phyloP scores from a whole-genome alignment of 2,329 filamentous ascomycete species.

The Fusarium pilosicola region DNA sequence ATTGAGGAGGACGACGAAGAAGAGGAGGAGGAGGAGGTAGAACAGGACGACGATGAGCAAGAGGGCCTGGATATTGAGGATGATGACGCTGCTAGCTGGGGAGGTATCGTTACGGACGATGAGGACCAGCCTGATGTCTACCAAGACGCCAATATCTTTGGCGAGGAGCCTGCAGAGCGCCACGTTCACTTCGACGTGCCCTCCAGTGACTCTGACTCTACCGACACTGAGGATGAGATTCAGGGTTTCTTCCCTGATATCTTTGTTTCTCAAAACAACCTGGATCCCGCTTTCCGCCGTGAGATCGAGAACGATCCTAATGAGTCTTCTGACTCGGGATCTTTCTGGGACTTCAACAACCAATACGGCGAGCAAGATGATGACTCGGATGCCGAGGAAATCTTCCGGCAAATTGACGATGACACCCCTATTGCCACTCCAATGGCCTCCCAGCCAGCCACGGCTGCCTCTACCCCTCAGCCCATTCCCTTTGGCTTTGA shows the following conservation, averaged over 20 bases:
- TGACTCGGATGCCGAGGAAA: constrained; percentile 56
- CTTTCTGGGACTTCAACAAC: constrained; percentile 72
- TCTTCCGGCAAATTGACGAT: constrained; percentile 52
- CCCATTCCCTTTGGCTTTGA: constrained; percentile 43
- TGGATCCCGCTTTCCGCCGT: constrained; percentile 77
- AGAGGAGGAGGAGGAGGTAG: constrained; percentile 49
- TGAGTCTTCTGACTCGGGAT: constrained; percentile 66
- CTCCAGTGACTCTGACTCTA: constrained; percentile 73
- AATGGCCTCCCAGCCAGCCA: constrained; percentile 45
- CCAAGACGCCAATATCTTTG: constrained; percentile 53
- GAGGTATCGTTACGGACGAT: constrained; percentile 62
- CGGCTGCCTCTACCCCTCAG: constrained; percentile 38
- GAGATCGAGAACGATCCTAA: constrained; percentile 77
- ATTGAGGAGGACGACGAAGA: constrained; percentile 51
- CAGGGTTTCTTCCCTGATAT: constrained; percentile 79
- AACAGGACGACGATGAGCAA: constrained; percentile 55
- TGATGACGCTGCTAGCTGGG: constrained; percentile 62
- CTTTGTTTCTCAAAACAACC: constrained; percentile 77
- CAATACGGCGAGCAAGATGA: constrained; percentile 52
- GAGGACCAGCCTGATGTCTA: constrained; percentile 57
- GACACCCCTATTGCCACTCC: constrained; percentile 57
- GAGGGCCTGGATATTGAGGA: constrained; percentile 54
- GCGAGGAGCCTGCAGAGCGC: constrained; percentile 59
- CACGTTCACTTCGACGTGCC: constrained; percentile 80
- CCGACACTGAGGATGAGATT: constrained; percentile 69